Percentiles rank a stretch among this genome's conserved stretches.
Evolutionary conservation across 2,329 filamentous ascomycete genomes (phyloP).

Genomic region (Fonsecaea nubica): DNA sequence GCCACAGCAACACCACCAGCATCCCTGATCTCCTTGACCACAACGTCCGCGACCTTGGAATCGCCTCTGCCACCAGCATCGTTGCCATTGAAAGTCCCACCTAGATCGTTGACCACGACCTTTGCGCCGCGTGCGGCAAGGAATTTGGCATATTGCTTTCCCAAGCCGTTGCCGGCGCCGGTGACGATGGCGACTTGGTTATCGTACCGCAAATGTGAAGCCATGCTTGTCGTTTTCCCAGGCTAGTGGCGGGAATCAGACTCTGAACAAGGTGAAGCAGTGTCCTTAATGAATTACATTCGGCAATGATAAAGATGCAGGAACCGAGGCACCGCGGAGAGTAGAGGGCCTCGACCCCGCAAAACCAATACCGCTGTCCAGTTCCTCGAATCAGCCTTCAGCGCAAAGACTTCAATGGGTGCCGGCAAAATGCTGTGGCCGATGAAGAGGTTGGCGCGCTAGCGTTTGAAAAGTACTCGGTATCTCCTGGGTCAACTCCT

Average conservation of each 20-base stretch:
- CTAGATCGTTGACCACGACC: constrained; percentile 95
- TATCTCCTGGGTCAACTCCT: no score
- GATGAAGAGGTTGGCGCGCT: no score
- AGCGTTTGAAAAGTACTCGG: no score
- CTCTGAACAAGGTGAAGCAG: neutral
- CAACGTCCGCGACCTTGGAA: constrained; percentile 66
- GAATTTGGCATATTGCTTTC: constrained; percentile 82
- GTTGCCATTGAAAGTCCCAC: constrained; percentile 89
- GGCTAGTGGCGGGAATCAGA: no score
- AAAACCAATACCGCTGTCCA: neutral
- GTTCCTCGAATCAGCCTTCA: neutral
- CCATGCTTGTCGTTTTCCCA: constrained; percentile 41
- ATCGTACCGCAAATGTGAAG: constrained; percentile 81
- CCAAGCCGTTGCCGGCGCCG: constrained; percentile 80
- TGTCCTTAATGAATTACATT: constrained; percentile 1
- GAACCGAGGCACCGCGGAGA: neutral
- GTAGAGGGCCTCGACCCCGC: neutral
- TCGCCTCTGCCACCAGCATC: constrained; percentile 76
- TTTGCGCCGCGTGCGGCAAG: constrained; percentile 90
- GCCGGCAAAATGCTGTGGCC: no score
- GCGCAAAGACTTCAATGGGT: no score
- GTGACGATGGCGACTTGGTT: constrained; percentile 88
- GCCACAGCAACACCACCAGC: constrained; percentile 93
- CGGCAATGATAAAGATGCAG: constrained; percentile 2
- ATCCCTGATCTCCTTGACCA: constrained; percentile 65